Evolutionary conservation across 768 basidiomycete species (phyloP), one percentile per base, ranked within the genome.

Genomic region (Galerina marginata): DNA sequence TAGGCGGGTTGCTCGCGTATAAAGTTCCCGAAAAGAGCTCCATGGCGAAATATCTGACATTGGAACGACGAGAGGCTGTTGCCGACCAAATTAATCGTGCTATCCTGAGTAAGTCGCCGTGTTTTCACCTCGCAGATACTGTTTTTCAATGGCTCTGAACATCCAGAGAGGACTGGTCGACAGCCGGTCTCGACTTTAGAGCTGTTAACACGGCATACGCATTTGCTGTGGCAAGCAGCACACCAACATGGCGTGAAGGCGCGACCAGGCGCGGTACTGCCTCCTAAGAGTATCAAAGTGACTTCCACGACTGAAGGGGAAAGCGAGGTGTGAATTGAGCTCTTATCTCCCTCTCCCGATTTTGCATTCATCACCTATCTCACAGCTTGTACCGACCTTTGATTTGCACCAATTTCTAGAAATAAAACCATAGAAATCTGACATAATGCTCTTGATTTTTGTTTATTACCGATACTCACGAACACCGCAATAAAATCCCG

Each of bases 71-170:
- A 60, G 89, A 92, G 63, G 86, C 84, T 5, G 84, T 97, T 20
- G 95, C 95, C 5, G 91, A 93, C 58, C 92, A 95, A 75, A 88
- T 99, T 43, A 91, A 96, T 64, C 81, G 85, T 45, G 95, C 95
- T 14, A 91, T 97, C 48, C 74, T 97, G 11, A 78, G 95, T 95
- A 66, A 71, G 92, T 81, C 23, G 42, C 52, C 40, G 16, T 12
- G 6, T 38, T 51, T 39, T 25, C 46, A 51, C 42, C 48, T 9
- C 29, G 45, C 23, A 53, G 33, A 29, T 38, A 47, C 16, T 20
- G 10, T 51, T 15, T 26, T 38, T 16, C 47, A 40, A 50, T 10
- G 43, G 14, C 11, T 36, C n/a, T 43, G 4, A 36, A 11, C 25
- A 49, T 57, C 25, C 49, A 92, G 90, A 85, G 67, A 77, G 82